Evolutionary conservation across 306 rosid genomes (phyloP).

Genomic region (Corylus americana): DNA sequence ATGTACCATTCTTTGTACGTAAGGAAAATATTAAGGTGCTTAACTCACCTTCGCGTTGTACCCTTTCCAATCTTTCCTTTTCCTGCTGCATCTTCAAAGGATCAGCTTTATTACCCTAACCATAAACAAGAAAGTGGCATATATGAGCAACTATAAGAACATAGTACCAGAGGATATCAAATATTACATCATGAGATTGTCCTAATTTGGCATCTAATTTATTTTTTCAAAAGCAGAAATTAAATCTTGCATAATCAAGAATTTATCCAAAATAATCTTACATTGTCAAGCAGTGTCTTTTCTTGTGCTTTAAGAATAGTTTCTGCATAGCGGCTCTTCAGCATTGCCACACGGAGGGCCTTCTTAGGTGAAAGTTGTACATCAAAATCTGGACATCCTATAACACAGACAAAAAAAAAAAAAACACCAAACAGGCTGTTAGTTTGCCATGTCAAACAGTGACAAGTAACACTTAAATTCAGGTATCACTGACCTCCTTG

Average conservation of each 20-base stretch:
- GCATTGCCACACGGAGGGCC: conserved; percentile 93
- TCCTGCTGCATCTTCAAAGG: conserved; percentile 67
- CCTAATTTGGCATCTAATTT: neutral
- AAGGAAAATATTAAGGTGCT: neutral
- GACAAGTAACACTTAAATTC: conserved; percentile 9
- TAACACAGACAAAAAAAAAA: conserved; percentile 1
- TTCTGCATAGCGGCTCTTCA: conserved; percentile 88
- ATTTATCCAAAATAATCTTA: conserved; percentile 25
- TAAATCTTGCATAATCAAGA: neutral
- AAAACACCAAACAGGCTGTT: conserved; percentile 3
- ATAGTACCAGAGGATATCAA: conserved; percentile 7
- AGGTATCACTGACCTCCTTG: conserved; percentile 54
- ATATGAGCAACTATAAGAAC: neutral
- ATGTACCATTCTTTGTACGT: neutral
- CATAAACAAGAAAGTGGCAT: neutral
- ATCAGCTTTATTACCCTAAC: conserved; percentile 69
- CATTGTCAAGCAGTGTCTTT: conserved; percentile 68
- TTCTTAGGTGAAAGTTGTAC: conserved; percentile 72
- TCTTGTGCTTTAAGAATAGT: conserved; percentile 92
- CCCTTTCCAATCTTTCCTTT: conserved; percentile 67
- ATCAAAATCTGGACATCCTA: conserved; percentile 54
- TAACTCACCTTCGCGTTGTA: conserved; percentile 78
- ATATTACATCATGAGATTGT: neutral
- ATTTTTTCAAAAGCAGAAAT: neutral
- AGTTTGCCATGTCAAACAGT: neutral